Conservation (phyloP, 352 stramenopile species). For the Phytophthora brassicae region DNA sequence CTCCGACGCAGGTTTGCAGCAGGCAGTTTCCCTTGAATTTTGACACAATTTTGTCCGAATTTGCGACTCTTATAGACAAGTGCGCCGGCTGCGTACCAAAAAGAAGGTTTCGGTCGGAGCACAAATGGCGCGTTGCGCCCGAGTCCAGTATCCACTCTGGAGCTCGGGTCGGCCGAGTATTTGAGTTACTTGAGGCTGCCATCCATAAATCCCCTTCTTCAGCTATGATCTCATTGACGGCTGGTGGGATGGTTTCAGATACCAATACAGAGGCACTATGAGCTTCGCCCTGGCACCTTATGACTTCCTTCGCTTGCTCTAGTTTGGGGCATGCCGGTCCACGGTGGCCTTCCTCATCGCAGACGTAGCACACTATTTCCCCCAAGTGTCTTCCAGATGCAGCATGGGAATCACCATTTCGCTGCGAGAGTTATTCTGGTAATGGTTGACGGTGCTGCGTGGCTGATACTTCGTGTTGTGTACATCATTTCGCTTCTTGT, state of each 20-base stretch:
- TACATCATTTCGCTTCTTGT: neutral
- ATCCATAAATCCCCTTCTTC: too few species aligned
- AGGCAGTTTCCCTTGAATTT: constrained; percentile 1
- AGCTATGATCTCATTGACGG: too few species aligned
- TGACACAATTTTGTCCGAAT: constrained; percentile 3
- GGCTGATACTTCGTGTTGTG: neutral
- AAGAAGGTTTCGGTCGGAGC: neutral
- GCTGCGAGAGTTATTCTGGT: neutral
- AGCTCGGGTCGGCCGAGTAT: too few species aligned
- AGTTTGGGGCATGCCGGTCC: constrained; percentile 3
- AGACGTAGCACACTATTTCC: constrained; percentile 15
- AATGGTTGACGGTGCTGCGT: neutral
- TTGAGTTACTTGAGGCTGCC: too few species aligned
- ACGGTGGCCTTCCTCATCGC: constrained; percentile 12
- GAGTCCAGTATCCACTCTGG: neutral
- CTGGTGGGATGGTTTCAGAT: too few species aligned
- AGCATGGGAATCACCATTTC: too few species aligned
- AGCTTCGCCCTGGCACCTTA: constrained; percentile 4
- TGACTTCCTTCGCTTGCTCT: neutral
- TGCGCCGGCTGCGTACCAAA: neutral
- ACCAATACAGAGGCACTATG: too few species aligned
- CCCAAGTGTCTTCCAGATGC: too few species aligned
- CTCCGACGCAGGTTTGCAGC: too few species aligned
- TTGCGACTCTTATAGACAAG: constrained; percentile 6
- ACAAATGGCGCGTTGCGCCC: neutral